Percentiles rank a stretch among this genome's conserved stretches.
phyloP scores from a whole-genome alignment of 768 basidiomycete genomes.

The Steccherinum ochraceum region DNA sequence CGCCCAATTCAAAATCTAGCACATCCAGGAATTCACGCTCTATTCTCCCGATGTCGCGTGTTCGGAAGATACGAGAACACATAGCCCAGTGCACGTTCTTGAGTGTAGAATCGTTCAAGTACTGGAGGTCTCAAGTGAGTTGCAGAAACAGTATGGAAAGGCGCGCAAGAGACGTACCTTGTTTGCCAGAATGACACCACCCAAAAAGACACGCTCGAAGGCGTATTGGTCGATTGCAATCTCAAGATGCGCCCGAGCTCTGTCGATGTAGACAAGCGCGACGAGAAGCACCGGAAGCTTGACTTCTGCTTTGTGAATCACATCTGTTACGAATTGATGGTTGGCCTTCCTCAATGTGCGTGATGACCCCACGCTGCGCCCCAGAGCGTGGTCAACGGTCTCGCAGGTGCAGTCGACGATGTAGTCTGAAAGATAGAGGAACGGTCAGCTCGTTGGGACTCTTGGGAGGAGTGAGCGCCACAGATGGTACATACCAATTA shows the following conservation, averaged over 20 bases:
- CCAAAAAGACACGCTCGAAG: slow-evolving; percentile 3
- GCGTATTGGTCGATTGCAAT: slow-evolving; percentile 3
- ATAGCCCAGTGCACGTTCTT: slow-evolving; percentile 90
- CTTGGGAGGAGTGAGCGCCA: neutral
- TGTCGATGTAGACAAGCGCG: slow-evolving; percentile 3
- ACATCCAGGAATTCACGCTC: slow-evolving; percentile 81
- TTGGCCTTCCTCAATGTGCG: neutral
- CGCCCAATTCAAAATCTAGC: slow-evolving; percentile 65
- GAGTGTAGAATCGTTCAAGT: slow-evolving; percentile 82
- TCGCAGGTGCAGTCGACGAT: slow-evolving; percentile 1
- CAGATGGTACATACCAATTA: neutral
- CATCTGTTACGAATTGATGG: neutral
- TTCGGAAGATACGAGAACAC: slow-evolving; percentile 78
- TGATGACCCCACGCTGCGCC: neutral
- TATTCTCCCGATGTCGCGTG: slow-evolving; percentile 73
- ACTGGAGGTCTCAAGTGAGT: too few species aligned
- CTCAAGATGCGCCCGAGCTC: neutral
- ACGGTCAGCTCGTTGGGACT: neutral
- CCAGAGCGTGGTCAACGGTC: slow-evolving; percentile 2
- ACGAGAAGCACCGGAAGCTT: slow-evolving; percentile 1
- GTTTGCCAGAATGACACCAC: neutral
- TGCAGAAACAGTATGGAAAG: neutral
- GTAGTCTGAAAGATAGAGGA: neutral
- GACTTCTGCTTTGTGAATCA: neutral
- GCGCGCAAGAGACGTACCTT: slow-evolving; percentile 15